These are phyloP conservation scores for Fagus sylvatica DNA, from an alignment of 306 rosid genomes.

Conservation along the genomic window DNA sequence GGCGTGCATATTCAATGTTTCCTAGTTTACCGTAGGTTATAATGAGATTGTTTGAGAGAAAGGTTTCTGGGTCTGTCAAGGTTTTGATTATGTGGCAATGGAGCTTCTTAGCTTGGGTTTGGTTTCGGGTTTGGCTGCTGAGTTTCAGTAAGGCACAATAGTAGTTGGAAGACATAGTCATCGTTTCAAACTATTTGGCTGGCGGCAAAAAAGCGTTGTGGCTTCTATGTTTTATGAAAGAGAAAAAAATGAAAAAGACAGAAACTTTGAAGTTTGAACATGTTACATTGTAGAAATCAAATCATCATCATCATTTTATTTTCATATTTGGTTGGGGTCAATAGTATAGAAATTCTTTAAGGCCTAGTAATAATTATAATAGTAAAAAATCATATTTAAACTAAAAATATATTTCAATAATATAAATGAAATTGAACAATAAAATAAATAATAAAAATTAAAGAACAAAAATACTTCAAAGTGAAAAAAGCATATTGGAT, in stretches of 20 bases:
- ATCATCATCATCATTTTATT: no score
- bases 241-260: not conserved
- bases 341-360: no score
- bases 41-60: slow-evolving; percentile 62
- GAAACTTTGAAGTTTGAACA: not conserved
- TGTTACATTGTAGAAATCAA: no score
- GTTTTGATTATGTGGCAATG: slow-evolving; percentile 62
- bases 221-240: not conserved
- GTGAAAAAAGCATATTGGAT: no score
- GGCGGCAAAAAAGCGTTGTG: slow-evolving; percentile 31
- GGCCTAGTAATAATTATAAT: no score
- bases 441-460: no score
- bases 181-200: not conserved
- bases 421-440: no score
- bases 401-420: no score
- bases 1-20: slow-evolving; percentile 51
- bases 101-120: slow-evolving; percentile 52
- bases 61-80: slow-evolving; percentile 54
- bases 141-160: slow-evolving; percentile 65
- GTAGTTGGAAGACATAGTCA: slow-evolving; percentile 55
- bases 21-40: slow-evolving; percentile 52
- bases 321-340: no score
- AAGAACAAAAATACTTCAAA: no score
- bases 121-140: slow-evolving; percentile 48
- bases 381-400: no score